Evolutionary conservation across 2,329 filamentous ascomycete genomes (phyloP), one percentile per base, ranked within the genome.

Genomic region (Curvularia sp.): DNA sequence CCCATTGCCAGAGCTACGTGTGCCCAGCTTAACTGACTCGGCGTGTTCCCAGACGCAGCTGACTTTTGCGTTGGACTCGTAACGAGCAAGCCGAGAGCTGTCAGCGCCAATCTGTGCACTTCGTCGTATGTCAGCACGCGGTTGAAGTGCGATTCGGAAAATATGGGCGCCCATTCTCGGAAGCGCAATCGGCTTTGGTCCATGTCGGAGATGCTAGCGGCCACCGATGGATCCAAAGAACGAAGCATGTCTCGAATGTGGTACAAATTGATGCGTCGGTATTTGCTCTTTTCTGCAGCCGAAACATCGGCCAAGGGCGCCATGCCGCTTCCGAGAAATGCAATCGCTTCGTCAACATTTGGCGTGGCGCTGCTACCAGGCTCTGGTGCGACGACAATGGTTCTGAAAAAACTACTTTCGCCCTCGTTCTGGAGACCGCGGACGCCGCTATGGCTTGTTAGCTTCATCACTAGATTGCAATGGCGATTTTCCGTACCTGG

Each of bases 211-310:
- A 73, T 60, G 55, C 64, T 59, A 0, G 56, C 59, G 12, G 70
- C 61, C 25, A 63, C 67, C 18, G 64, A 63, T 3, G 80, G 78
- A 54, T 79, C 76, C 41, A 83, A 68, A 27, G 78, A 77, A 9
- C 75, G 74, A 34, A 90, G 78, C 85, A 90, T 89, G 55, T 84
- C 82, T 65, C 85, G 82, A 2, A 90, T 78, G 72, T 91, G 87
- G 10, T 87, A 81, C 55, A 88, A 78, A 65, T 91, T 91, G 62
- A 90, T 86, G 34, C 81, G 81, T 52, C 56, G 60, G 36, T 68
- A 70, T 53, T 74, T 77, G 10, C 43, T 57, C 50, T 57, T 64
- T 23, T 75, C 68, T 13, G 52, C 32, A 15, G 46, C 48, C 13
- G 65, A 61, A 9, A 63, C 18, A 25, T 68, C 53, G n/a, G 53